Evolutionary conservation across 202 grass and related monocot genomes (phyloP).

Genomic region (Musa balbisiana): DNA sequence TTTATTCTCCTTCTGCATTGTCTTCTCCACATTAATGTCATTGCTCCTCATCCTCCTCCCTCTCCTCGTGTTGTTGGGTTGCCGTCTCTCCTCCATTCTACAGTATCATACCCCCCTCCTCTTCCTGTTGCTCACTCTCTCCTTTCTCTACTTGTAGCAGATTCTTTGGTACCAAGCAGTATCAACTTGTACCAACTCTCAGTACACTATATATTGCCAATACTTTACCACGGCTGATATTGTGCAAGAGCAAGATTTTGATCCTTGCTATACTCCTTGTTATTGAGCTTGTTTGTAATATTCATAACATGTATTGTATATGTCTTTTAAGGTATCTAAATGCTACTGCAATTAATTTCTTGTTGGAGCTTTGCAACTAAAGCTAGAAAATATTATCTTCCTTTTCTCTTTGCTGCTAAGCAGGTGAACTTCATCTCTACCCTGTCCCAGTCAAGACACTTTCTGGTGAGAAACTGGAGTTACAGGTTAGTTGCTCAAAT

Average conservation of each 20-base stretch:
- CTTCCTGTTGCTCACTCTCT: not conserved
- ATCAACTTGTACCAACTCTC: not conserved
- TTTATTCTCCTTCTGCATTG: not conserved
- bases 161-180: not conserved
- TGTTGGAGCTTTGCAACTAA: constrained; percentile 1
- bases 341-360: not conserved
- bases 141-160: not conserved
- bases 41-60: no score
- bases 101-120: no score
- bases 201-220: no score
- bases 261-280: not conserved
- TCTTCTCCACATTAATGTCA: not conserved
- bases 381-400: constrained; percentile 12
- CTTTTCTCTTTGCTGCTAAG: constrained; percentile 25
- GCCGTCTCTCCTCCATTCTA: no score
- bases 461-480: constrained; percentile 88
- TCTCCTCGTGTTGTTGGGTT: no score
- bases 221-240: no score
- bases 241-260: no score
- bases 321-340: not conserved
- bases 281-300: not conserved
- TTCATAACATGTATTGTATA: not conserved
- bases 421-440: constrained; percentile 85
- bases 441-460: constrained; percentile 72
- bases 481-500: constrained; percentile 48